These are phyloP conservation scores for Calycina herbarum DNA, from an alignment of 2,329 filamentous ascomycete species.

Conservation along the genomic window DNA sequence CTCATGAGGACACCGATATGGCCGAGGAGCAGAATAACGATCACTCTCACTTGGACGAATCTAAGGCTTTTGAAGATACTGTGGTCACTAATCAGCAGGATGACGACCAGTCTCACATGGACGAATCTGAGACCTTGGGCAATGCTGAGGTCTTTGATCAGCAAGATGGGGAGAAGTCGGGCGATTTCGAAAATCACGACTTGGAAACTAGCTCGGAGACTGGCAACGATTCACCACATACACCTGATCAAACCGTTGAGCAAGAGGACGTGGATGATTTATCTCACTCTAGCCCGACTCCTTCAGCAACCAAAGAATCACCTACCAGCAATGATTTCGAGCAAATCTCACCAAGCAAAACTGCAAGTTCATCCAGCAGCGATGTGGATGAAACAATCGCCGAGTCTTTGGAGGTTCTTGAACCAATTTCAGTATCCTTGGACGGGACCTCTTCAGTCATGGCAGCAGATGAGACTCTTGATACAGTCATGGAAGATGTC, in stretches of 20 bases:
- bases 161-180: background rate
- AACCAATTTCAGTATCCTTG: conserved; percentile 8
- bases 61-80: background rate
- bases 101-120: background rate
- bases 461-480: background rate
- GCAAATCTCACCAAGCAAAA: background rate
- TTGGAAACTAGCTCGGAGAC: background rate
- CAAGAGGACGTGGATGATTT: background rate
- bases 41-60: background rate
- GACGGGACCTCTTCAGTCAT: too few species aligned
- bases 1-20: background rate
- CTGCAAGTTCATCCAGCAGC: background rate
- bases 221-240: background rate
- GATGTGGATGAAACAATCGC: conserved; percentile 3
- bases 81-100: background rate
- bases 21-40: background rate
- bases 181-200: background rate
- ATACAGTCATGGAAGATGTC: conserved; percentile 9
- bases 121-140: background rate
- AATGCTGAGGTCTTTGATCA: background rate
- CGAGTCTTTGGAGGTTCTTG: conserved; percentile 14
- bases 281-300: too few species aligned
- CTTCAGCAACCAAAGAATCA: background rate
- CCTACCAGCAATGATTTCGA: background rate
- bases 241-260: background rate